These are phyloP conservation scores for Lyophyllum decastes DNA, from an alignment of 768 basidiomycete genomes.

Conservation along the genomic window DNA sequence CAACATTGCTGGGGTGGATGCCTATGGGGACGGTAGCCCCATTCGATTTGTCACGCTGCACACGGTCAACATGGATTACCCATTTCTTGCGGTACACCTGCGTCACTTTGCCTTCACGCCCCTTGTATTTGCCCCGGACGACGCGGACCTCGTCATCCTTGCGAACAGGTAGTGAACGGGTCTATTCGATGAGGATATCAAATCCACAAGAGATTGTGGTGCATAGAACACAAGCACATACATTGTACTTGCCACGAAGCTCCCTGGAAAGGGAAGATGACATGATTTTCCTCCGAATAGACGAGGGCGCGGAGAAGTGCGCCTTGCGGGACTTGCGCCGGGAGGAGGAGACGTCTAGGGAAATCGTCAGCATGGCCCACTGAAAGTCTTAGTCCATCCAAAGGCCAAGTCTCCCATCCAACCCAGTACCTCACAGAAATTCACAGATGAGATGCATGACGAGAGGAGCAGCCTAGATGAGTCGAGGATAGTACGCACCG, in stretches of 20 bases:
- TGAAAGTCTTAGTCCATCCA: conserved; percentile 42
- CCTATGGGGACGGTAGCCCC: conserved; percentile 93
- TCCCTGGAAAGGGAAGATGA: conserved; percentile 95
- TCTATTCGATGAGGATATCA: conserved; percentile 39
- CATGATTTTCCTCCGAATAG: conserved; percentile 97
- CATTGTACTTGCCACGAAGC: conserved; percentile 88
- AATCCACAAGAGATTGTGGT: not conserved
- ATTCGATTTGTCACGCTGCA: conserved; percentile 96
- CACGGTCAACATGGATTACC: conserved; percentile 98
- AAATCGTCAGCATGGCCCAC: conserved; percentile 31
- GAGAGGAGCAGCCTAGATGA: conserved; percentile 18
- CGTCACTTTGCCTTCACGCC: conserved; percentile 96
- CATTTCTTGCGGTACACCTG: conserved; percentile 99
- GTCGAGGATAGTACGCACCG: conserved; percentile 55
- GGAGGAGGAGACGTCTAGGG: conserved; percentile 82
- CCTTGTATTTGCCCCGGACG: conserved; percentile 97
- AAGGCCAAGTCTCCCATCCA: conserved; percentile 51
- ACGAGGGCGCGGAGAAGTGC: conserved; percentile 95
- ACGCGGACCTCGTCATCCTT: conserved; percentile 99
- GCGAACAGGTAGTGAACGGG: conserved; percentile 91
- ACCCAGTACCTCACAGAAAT: conserved; percentile 36
- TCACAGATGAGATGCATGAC: conserved; percentile 23
- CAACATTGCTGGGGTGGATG: conserved; percentile 95
- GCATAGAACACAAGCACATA: conserved; percentile 39
- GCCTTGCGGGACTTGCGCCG: conserved; percentile 98